Percentiles rank a stretch among this genome's conserved stretches.
Conservation (phyloP, 257 asterid species). For the Solanum etuberosum region DNA sequence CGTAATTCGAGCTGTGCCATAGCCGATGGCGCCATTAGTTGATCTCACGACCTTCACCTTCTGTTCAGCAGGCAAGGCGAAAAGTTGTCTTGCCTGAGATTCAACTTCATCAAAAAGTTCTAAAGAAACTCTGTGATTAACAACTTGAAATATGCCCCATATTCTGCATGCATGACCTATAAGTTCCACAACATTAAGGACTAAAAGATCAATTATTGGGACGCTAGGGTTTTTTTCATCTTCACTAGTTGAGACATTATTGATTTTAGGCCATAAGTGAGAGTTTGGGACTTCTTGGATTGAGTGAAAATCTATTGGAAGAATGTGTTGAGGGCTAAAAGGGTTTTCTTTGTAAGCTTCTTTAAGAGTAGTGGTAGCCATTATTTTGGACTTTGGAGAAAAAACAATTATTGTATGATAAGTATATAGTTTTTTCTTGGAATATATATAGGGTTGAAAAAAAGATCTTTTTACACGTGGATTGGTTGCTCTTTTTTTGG, state of each 20-base stretch:
- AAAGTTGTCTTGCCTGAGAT: slow-evolving; percentile 32
- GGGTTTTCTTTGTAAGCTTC: slow-evolving; percentile 36
- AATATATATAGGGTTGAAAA: too few relatives aligned
- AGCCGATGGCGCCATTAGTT: slow-evolving; percentile 47
- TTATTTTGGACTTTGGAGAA: background rate
- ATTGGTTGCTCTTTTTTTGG: background rate
- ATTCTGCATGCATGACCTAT: slow-evolving; percentile 41
- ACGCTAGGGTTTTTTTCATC: background rate
- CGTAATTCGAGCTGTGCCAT: slow-evolving; percentile 60
- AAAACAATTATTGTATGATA: background rate
- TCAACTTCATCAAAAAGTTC: slow-evolving; percentile 35
- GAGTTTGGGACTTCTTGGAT: slow-evolving; percentile 43
- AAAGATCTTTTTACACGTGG: background rate
- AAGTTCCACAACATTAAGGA: slow-evolving; percentile 29
- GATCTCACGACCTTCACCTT: slow-evolving; percentile 9
- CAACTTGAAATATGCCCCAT: slow-evolving; percentile 57
- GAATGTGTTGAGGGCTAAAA: slow-evolving; percentile 27
- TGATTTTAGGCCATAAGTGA: slow-evolving; percentile 32
- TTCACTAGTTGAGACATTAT: background rate
- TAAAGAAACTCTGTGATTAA: slow-evolving; percentile 37
- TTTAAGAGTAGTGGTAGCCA: slow-evolving; percentile 36
- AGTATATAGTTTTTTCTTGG: background rate
- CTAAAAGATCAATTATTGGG: slow-evolving; percentile 37
- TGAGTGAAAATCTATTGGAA: slow-evolving; percentile 56
- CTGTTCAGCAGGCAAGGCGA: slow-evolving; percentile 31